Percentiles rank a stretch among this genome's conserved stretches.
These are phyloP conservation scores for Nitzschia palea DNA, from an alignment of 108 stramenopile species.

Conservation along the genomic window DNA sequence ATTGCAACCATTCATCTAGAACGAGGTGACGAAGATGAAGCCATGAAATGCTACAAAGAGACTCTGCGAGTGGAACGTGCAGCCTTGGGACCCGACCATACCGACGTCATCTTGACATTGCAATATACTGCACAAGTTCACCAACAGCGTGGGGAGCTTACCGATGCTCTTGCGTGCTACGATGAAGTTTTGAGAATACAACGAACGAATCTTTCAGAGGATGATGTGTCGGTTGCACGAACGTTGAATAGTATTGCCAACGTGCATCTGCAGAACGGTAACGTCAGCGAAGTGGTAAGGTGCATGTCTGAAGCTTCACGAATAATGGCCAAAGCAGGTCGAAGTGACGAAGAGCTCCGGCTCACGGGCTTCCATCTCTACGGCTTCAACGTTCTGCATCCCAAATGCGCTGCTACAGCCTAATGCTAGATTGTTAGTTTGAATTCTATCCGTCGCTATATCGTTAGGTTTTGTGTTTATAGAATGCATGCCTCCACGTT, in stretches of 20 bases:
- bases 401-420: slow-evolving; percentile 52
- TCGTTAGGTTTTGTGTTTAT: too few species aligned
- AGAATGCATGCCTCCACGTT: too few species aligned
- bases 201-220: slow-evolving; percentile 5
- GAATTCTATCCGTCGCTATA: too few species aligned
- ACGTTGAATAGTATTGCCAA: slow-evolving; percentile 63
- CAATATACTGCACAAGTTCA: slow-evolving; percentile 41
- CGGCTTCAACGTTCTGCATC: slow-evolving; percentile 43
- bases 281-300: slow-evolving; percentile 36
- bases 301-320: slow-evolving; percentile 51
- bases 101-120: slow-evolving; percentile 45
- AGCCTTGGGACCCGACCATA: slow-evolving; percentile 44
- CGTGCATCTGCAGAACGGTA: slow-evolving; percentile 53
- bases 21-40: slow-evolving; percentile 56
- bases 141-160: slow-evolving; percentile 40
- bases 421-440: too few species aligned
- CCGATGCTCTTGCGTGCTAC: slow-evolving; percentile 35
- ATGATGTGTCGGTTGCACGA: slow-evolving; percentile 29
- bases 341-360: slow-evolving; percentile 45
- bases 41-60: slow-evolving; percentile 56
- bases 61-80: slow-evolving; percentile 56
- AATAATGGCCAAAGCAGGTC: slow-evolving; percentile 39
- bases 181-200: slow-evolving; percentile 41
- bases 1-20: slow-evolving; percentile 63
- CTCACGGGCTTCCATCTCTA: slow-evolving; percentile 52